Percentiles rank a stretch among this genome's conserved stretches.
Conservation (phyloP, 2,329 filamentous ascomycete species). For the Rhynchosporium agropyri region DNA sequence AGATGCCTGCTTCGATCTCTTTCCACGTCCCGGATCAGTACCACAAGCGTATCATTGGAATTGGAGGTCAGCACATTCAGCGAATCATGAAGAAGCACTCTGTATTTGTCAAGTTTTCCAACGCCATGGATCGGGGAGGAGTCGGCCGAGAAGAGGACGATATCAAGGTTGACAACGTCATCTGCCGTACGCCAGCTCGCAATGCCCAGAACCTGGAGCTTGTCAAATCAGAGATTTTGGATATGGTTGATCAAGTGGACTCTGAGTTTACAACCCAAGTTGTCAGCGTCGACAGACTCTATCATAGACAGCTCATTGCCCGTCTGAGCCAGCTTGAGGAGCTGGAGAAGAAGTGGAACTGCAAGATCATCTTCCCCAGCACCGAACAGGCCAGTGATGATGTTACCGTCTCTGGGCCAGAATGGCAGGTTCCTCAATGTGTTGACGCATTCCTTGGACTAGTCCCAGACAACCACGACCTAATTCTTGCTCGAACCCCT, state of each 20-base stretch:
- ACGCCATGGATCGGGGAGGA: slow-evolving; percentile 93
- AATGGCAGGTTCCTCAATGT: slow-evolving; percentile 97
- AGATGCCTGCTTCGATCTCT: slow-evolving; percentile 98
- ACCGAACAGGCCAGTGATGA: slow-evolving; percentile 97
- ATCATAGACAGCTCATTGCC: slow-evolving; percentile 90
- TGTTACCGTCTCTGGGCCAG: slow-evolving; percentile 91
- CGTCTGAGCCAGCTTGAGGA: slow-evolving; percentile 89
- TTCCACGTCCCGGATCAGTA: slow-evolving; percentile 99
- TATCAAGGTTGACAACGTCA: slow-evolving; percentile 98
- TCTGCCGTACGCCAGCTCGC: slow-evolving; percentile 93
- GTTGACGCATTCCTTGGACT: slow-evolving; percentile 96
- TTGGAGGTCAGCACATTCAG: slow-evolving; percentile 97
- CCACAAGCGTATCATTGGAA: slow-evolving; percentile 98
- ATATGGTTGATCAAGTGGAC: slow-evolving; percentile 89
- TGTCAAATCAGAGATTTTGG: slow-evolving; percentile 98
- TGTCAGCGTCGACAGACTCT: slow-evolving; percentile 90
- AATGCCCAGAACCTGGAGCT: slow-evolving; percentile 96
- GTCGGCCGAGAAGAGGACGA: slow-evolving; percentile 96
- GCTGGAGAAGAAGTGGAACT: slow-evolving; percentile 98
- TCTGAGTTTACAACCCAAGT: slow-evolving; percentile 96
- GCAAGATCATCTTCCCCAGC: slow-evolving; percentile 97
- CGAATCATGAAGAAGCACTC: slow-evolving; percentile 99
- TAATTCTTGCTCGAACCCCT: slow-evolving; percentile 76
- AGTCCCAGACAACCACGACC: slow-evolving; percentile 94
- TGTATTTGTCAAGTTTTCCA: slow-evolving; percentile 99